Evolutionary conservation across 1,284 basidiomycete genomes (phyloP).

Genomic region (Kwoniella shivajii): DNA sequence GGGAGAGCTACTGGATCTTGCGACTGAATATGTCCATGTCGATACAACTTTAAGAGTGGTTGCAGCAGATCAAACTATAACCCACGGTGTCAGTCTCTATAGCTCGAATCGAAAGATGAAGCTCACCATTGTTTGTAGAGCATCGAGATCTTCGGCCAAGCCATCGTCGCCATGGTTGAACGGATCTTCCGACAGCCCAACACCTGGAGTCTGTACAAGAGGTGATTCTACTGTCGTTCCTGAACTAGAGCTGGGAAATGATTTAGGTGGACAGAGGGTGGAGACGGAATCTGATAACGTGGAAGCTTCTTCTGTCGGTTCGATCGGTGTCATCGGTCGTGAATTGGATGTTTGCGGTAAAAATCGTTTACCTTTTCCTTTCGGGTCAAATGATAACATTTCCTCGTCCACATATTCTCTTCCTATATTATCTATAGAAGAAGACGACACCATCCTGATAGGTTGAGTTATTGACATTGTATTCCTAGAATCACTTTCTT

Average conservation of each 20-base stretch:
- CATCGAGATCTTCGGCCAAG: slow-evolving; percentile 15
- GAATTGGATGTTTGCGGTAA: neutral
- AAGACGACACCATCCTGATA: neutral
- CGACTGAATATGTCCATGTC: slow-evolving; percentile 47
- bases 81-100: neutral
- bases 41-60: slow-evolving; percentile 42
- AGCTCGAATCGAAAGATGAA: neutral
- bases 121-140: slow-evolving; percentile 37
- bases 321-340: neutral
- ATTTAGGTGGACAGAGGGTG: slow-evolving; percentile 7
- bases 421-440: neutral
- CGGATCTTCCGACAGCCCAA: slow-evolving; percentile 9
- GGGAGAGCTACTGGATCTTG: slow-evolving; percentile 46
- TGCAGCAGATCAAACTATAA: slow-evolving; percentile 42
- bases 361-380: neutral
- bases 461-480: neutral
- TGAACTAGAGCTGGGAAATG: slow-evolving; percentile 2
- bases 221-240: slow-evolving; percentile 19
- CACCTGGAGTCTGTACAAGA: slow-evolving; percentile 22
- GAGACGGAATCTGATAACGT: neutral
- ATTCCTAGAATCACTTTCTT: neutral
- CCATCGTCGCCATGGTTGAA: slow-evolving; percentile 8
- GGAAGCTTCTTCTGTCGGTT: neutral
- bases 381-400: slow-evolving; percentile 8
- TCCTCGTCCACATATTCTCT: neutral